Evolutionary conservation across 208 protist genomes (phyloP).

Genomic region (Willaertia magna): DNA sequence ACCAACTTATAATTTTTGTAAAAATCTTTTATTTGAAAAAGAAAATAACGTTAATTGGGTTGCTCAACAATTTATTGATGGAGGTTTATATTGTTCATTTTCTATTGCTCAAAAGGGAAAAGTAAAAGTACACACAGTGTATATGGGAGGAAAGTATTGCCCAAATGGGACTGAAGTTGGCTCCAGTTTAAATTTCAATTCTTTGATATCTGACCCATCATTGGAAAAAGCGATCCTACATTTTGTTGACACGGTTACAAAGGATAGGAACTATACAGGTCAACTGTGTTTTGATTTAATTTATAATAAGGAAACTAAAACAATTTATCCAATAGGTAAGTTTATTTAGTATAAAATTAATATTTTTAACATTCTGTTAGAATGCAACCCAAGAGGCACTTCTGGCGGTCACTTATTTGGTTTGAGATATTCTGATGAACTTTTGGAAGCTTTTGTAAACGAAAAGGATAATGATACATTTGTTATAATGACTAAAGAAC

Average conservation of each 20-base stretch:
- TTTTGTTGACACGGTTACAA: neutral
- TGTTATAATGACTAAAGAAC: too few species aligned
- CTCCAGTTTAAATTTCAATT: neutral
- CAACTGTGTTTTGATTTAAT: slow-evolving; percentile 10
- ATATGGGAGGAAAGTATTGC: neutral
- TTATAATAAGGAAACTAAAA: too few species aligned
- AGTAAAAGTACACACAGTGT: neutral
- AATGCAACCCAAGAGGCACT: neutral
- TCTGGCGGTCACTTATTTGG: neutral
- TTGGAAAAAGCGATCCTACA: neutral
- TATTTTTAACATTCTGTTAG: neutral
- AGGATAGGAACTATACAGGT: neutral
- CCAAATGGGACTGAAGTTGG: neutral
- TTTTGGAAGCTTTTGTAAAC: neutral
- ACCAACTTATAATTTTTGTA: neutral
- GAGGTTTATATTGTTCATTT: neutral
- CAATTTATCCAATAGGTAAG: too few species aligned
- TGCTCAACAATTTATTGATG: neutral
- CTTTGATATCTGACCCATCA: neutral
- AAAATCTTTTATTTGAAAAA: neutral
- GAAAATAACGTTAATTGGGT: neutral
- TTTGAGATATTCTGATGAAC: neutral
- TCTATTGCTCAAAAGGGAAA: neutral
- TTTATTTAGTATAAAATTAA: neutral
- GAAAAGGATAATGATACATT: neutral